phyloP scores from a whole-genome alignment of 768 basidiomycete genomes.

The Pleurotus platypus region DNA sequence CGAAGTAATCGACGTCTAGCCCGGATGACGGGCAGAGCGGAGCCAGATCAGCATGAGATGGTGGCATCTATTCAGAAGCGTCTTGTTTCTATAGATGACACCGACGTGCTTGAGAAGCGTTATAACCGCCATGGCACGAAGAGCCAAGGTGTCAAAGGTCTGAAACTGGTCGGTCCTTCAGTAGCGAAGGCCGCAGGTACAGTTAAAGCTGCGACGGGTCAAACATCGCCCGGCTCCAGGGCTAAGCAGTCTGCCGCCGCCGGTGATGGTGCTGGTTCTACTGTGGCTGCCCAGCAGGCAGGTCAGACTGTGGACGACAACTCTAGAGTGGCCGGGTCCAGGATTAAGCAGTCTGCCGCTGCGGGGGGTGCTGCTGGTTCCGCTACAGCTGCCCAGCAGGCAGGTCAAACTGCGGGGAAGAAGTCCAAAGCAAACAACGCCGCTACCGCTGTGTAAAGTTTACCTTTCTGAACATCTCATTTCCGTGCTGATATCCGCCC shows the following conservation, averaged over 20 bases:
- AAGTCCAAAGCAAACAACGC: background rate
- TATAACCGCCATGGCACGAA: conserved; percentile 2
- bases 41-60: conserved; percentile 33
- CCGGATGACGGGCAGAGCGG: conserved; percentile 48
- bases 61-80: conserved; percentile 34
- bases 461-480: background rate
- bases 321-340: background rate
- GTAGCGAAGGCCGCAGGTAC: background rate
- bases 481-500: background rate
- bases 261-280: background rate
- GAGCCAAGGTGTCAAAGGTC: background rate
- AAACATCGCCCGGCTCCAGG: background rate
- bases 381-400: background rate
- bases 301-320: background rate
- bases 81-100: conserved; percentile 27
- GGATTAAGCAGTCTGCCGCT: background rate
- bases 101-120: conserved; percentile 18
- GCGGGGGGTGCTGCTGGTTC: background rate
- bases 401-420: background rate
- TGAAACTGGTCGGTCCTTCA: background rate
- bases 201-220: background rate
- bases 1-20: conserved; percentile 50
- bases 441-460: background rate
- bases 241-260: background rate
- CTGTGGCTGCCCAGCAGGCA: background rate